These are phyloP conservation scores for Rhizomucor miehei DNA, from an alignment of 371 early-diverging fungal genomes.

Conservation along the genomic window DNA sequence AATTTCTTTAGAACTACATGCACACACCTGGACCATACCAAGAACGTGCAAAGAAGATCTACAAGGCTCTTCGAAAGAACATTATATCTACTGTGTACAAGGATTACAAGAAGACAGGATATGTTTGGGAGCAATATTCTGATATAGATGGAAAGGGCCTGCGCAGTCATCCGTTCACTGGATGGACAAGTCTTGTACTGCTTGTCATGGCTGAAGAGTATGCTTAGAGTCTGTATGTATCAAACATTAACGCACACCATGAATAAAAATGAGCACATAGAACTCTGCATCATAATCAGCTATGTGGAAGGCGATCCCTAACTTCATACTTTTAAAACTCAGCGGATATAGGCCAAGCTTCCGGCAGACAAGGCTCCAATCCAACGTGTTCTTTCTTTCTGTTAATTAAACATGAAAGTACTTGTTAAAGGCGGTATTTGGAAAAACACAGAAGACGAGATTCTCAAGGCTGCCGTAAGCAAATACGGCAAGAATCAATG, in stretches of 20 bases:
- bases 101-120: conserved; percentile 80
- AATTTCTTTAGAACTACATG: conserved; percentile 59
- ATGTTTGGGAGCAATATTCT: conserved; percentile 94
- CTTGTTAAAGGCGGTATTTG: conserved; percentile 75
- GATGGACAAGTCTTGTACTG: conserved; percentile 88
- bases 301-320: too few relatives aligned
- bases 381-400: too few relatives aligned
- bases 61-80: conserved; percentile 71
- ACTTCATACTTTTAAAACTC: too few relatives aligned
- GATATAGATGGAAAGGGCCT: conserved; percentile 74
- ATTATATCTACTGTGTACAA: conserved; percentile 74
- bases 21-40: conserved; percentile 66
- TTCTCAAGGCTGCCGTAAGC: conserved; percentile 96
- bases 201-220: conserved; percentile 74
- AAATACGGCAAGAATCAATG: conserved; percentile 99
- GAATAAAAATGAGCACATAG: too few relatives aligned
- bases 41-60: conserved; percentile 67
- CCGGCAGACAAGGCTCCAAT: too few relatives aligned
- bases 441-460: conserved; percentile 96
- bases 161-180: conserved; percentile 93
- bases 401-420: conserved; percentile 9
- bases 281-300: too few relatives aligned
- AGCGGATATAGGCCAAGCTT: too few relatives aligned
- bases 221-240: conserved; percentile 27
- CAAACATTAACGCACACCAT: too few relatives aligned